Evolutionary conservation across 2,329 filamentous ascomycete species (phyloP).

Genomic region (Sarocladiaceae sp.): DNA sequence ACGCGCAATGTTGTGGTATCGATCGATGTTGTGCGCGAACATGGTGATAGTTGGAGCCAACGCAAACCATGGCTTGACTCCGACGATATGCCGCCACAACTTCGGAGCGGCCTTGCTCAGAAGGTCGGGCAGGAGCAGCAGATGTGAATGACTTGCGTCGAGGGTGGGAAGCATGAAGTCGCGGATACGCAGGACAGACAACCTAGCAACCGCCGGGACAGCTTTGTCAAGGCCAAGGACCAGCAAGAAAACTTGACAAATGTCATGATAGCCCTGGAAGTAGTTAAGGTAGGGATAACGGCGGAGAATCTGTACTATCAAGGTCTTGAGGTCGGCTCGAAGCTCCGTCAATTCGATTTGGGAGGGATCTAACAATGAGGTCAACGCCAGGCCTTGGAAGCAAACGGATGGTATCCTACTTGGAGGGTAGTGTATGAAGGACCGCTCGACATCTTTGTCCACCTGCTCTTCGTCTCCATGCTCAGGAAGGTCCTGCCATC

Average conservation of each 20-base stretch:
- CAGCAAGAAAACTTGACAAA: constrained; percentile 89
- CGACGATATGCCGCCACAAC: constrained; percentile 68
- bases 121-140: constrained; percentile 81
- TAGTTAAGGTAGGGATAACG: constrained; percentile 81
- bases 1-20: constrained; percentile 80
- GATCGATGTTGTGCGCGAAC: constrained; percentile 92
- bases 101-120: constrained; percentile 64
- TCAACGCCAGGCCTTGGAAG: not conserved
- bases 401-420: constrained; percentile 41
- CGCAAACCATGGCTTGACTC: constrained; percentile 83
- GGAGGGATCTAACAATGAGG: constrained; percentile 53
- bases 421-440: constrained; percentile 94
- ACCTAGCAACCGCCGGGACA: constrained; percentile 61
- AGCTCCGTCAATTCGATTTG: constrained; percentile 60
- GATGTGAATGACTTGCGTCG: constrained; percentile 71
- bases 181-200: constrained; percentile 83
- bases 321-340: constrained; percentile 70
- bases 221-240: constrained; percentile 46
- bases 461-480: constrained; percentile 91
- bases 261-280: constrained; percentile 98
- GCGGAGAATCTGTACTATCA: constrained; percentile 78
- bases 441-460: constrained; percentile 82
- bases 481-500: constrained; percentile 59
- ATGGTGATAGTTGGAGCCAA: constrained; percentile 89
- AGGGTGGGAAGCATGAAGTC: constrained; percentile 97